Base-by-base conservation (phyloP, 352 stramenopile genomes). In the Phytophthora multivora region DNA sequence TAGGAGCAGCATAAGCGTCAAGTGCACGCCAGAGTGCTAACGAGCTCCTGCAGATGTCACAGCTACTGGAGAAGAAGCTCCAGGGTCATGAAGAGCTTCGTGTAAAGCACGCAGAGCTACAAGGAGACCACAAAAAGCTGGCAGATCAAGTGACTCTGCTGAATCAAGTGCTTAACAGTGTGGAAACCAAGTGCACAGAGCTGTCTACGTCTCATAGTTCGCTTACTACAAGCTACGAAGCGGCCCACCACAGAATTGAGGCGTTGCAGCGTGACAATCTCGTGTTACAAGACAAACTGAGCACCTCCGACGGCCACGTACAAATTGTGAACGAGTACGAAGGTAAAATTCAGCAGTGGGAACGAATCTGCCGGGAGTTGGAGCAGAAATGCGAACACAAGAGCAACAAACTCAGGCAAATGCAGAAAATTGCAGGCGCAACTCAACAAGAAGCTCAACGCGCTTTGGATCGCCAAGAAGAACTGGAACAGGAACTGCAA, bases 21-120 rank as follows among this genome's bases (percentile, higher is more conserved):
- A 13, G 13, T 30, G 7, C 5, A 30, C 2, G 26, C 26, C 7
- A 8, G 28, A 33, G 28, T 13, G 3, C 8, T 33, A 4, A 33
- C 28, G 11, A 33, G 10, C 4, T 13, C 28, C 9, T 62, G 41
- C 56, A 88, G 79, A 59, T 88, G 23, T 79, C 79, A 0, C 71
- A 79, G 21, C 49, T 87, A 36, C 54, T 87, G 50, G 77, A 87
- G 46, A 83, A 77, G 31, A 73, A 89, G 46, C 59, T 87, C 2
- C 63, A 76, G 15, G 40, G 38, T 19, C 69, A 83, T 25, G 64
- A 74, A 5, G 62, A 73, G 11, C 41, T 86, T 1, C 72, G 67
- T 39, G 54, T 50, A 13, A 53, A 50, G 4, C 75, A 83, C 36
- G 18, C 43, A 10, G 69, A 85, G 31, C 41, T 82, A 4, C 43